These are phyloP conservation scores for Amoebophrya sp. DNA, from an alignment of 169 alveolate genomes.

Conservation along the genomic window DNA sequence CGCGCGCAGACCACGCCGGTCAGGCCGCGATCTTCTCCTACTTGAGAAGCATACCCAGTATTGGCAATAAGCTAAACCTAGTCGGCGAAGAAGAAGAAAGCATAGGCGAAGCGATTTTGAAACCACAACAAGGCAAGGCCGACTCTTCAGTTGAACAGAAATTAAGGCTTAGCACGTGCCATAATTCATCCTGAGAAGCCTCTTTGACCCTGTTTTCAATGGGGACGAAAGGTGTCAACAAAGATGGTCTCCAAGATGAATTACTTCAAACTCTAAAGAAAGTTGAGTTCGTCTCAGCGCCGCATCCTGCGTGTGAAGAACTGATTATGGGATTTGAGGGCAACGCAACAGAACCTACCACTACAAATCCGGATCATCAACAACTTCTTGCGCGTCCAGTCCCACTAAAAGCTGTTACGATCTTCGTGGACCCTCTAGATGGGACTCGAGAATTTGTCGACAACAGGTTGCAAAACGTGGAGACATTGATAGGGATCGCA, in stretches of 20 bases:
- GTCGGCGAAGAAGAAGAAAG: not conserved
- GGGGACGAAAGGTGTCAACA: not conserved
- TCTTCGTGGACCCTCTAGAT: not conserved
- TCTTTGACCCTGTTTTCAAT: not conserved
- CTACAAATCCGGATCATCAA: no score
- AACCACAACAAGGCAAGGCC: not conserved
- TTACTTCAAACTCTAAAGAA: not conserved
- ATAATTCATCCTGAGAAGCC: not conserved
- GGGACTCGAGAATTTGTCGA: slow-evolving; percentile 14
- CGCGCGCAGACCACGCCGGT: not conserved
- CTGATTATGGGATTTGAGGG: no score
- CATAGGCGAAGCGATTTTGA: not conserved
- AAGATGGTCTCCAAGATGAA: not conserved
- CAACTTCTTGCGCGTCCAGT: no score
- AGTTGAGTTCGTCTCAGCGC: no score
- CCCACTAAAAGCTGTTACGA: not conserved
- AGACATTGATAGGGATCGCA: not conserved
- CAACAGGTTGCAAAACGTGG: not conserved
- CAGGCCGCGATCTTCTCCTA: not conserved
- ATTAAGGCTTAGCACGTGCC: not conserved
- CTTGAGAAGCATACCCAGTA: not conserved
- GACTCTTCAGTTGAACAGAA: no score
- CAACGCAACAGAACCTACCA: no score
- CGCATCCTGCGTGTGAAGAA: no score
- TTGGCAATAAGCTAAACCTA: not conserved